Base-by-base conservation (phyloP, 805 yeast species). In the Myxozyma neotropica region DNA sequence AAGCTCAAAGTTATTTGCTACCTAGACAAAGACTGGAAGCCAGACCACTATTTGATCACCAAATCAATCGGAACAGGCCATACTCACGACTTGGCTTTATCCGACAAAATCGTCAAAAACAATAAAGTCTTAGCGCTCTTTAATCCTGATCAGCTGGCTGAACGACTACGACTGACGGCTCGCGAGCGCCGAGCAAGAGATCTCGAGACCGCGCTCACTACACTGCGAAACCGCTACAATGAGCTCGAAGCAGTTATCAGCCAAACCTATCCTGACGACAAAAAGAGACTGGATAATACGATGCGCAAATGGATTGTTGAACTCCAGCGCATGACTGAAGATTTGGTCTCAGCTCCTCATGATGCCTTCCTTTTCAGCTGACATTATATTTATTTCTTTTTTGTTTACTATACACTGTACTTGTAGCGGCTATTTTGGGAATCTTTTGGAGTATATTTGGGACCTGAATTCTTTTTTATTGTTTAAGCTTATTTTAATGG, bases 101-200 rank as follows among this genome's bases (percentile, higher is more conserved):
- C 63, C 13, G 63, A 59, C 47, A 31, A 43, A 12, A 59, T 59
- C 17, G 63, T 59, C 17, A 55, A 50, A 31, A 59, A 59, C 46
- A 42, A 48, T 43, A 45, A 36, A 23, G 59, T 59, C 3, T 46
- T 42, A 3, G 60, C 58, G 8, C 45, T 59, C 3, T 50, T 55
- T n/a, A 23, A 44, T 13, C 63, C 63, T n/a, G 50, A 46, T 24
- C 33, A 43, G 31, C 45, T 57, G 4, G 24, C 46, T 13, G 60
- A 55, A n/a, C 48, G 57, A 17, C 35, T 35, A 27, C 44, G 60
- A 1, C 13, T 59, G 21, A 38, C 60, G 12, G 60, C 63, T 12
- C 43, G 53, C 21, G 60, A 51, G 33, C 53, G 54, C 23, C 57
- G 63, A 6, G 45, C 50, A 12, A 35, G 40, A 13, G 60, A 59